Evolutionary conservation across 1,284 basidiomycete species (phyloP), one percentile per base, ranked within the genome.

Genomic region (Rhodofomes roseus): DNA sequence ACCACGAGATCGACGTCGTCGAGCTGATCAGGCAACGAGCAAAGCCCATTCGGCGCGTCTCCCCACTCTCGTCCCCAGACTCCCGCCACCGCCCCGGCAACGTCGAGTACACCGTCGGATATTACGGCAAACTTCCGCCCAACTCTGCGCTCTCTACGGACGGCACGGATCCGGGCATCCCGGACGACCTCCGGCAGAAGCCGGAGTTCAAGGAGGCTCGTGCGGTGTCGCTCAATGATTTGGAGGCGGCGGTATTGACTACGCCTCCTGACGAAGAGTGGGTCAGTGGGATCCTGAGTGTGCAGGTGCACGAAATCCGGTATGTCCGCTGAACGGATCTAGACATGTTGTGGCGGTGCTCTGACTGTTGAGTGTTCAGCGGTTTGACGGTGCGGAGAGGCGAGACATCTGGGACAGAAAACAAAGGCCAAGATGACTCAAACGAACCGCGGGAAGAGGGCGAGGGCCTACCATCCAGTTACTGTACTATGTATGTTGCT

Each of bases 91-190:
- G 71, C 16, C 71, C 73, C 0, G 73, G 73, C 9, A 65, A 60
- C 16, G 54, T 76, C 54, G 73, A 76, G 61, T 74, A 82, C 79
- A 83, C 81, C 12, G 79, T 85, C 52, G 86, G 85, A 5, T 88
- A 85, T 77, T 89, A 83, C 71, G 81, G 85, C 60, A 88, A 88
- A 74, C 79, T 77, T 0, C 75, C 78, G 27, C 78, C 84, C 25
- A 75, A 79, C 60, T 73, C 78, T 57, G 74, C 78, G 12, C 75
- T 82, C 60, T 71, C 77, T 25, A 73, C 71, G 16, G 69, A 73
- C 56, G 74, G 74, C n/a, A 60, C 64, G 8, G 74, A 76, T 59
- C 73, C 74, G 14, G 70, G 71, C 27, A 66, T 76, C 22, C 73
- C 74, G 0, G 65, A 70, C 34, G 74, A 76, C 63, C 60, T 76